Evolutionary conservation across 2,329 filamentous ascomycete genomes (phyloP).

Genomic region (Colletotrichum karsti): DNA sequence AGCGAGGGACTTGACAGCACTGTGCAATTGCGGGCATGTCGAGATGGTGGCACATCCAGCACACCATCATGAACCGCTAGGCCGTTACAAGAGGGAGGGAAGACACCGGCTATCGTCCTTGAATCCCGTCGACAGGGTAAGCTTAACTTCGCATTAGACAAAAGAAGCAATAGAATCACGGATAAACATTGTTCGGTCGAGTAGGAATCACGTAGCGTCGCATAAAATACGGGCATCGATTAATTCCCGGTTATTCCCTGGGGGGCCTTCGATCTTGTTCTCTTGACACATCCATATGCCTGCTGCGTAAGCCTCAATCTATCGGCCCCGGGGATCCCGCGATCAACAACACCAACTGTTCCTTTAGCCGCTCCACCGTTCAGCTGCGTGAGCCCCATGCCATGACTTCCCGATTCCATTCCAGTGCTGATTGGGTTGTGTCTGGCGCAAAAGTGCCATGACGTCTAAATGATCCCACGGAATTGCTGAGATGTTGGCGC

Average conservation of each 20-base stretch:
- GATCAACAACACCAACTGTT: conserved; percentile 19
- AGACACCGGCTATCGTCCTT: not conserved
- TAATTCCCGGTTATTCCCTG: conserved; percentile 19
- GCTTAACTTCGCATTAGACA: conserved; percentile 18
- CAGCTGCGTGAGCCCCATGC: conserved; percentile 3
- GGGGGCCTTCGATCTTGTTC: not conserved
- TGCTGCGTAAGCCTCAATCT: conserved; percentile 25
- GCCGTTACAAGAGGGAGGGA: not conserved
- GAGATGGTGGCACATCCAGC: not conserved
- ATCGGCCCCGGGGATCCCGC: conserved; percentile 24
- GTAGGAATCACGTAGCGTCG: not conserved
- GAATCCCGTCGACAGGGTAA: conserved; percentile 1
- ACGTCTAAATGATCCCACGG: conserved; percentile 26
- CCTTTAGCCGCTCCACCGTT: conserved; percentile 13
- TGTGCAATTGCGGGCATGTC: conserved; percentile 1
- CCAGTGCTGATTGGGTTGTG: conserved; percentile 9
- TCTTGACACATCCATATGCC: conserved; percentile 16
- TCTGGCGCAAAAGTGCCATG: conserved; percentile 25
- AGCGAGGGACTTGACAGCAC: conserved; percentile 2
- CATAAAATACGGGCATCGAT: not conserved
- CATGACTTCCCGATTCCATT: not conserved
- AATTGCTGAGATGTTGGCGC: not conserved
- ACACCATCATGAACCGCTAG: not conserved
- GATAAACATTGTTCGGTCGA: conserved; percentile 5
- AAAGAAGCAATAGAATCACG: not conserved